Evolutionary conservation across 2,329 filamentous ascomycete species (phyloP), one percentile per base, ranked within the genome.

Genomic region (Fusarium proliferatum): DNA sequence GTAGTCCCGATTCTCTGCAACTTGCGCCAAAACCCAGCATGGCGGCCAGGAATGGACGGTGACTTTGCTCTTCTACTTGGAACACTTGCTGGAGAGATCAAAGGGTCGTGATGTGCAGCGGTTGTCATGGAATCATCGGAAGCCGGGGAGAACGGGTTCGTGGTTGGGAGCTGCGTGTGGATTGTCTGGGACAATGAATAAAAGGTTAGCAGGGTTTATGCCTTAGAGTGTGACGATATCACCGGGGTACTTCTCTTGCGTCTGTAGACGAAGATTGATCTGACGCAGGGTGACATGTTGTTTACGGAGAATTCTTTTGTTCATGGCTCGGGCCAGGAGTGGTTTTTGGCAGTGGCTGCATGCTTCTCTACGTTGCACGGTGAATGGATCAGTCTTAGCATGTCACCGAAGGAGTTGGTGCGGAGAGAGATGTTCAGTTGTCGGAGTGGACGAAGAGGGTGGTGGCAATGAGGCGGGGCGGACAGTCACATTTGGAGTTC

Each of bases 141-240:
- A 21, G 9, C 8, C 9, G 7, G 8, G 3, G 5, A 7, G 19
- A 26, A 12, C 4, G 19, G 34, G 34, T 17, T 28, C 19, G 34
- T n/a, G 5, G 19, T 53, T 39, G n/a, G 10, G 19, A 16, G 23
- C 17, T 21, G 5, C 7, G 19, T 9, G 13, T n/a, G 2, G 19
- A 21, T 16, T 8, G 5, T n/a, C 34, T n/a, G 51, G 5, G 19
- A 12, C 0, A 39, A 16, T 53, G 17, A 16, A 28, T 2, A 3
- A 38, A 38, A 12, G 2, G 9, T 38, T 39, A 28, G 51, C 34
- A 19, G 8, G 23, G 9, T 9, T 6, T 16, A 9, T 10, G 3
- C 0, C 1, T 1, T 38, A 39, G 23, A 39, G 0, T 2, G 19
- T 0, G 10, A 3, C 13, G 33, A 7, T 3, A 12, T n/a, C 9